Conservation (phyloP, 768 basidiomycete genomes). For the Naganishia friedmannii region DNA sequence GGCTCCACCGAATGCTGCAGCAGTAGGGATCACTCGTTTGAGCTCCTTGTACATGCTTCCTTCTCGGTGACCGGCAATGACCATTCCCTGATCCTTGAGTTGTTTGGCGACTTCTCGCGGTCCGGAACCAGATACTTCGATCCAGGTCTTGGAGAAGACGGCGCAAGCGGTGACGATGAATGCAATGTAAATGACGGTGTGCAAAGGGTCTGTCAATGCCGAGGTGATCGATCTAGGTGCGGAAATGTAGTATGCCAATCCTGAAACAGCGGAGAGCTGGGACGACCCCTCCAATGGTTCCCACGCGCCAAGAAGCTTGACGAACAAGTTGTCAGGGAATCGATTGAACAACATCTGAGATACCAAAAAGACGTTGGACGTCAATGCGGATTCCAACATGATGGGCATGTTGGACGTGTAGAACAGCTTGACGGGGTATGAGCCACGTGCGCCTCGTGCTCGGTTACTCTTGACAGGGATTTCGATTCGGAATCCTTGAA, state of each 20-base stretch:
- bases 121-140: conserved; percentile 93
- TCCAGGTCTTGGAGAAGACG: conserved; percentile 99
- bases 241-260: conserved; percentile 96
- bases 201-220: conserved; percentile 86
- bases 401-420: conserved; percentile 99
- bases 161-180: conserved; percentile 95
- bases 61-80: conserved; percentile 77
- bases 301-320: conserved; percentile 91
- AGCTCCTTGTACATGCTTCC: conserved; percentile 99
- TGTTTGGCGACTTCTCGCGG: conserved; percentile 96
- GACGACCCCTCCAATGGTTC: conserved; percentile 90
- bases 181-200: conserved; percentile 81
- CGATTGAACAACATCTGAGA: conserved; percentile 90
- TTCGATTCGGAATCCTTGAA: conserved; percentile 98
- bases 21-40: conserved; percentile 95
- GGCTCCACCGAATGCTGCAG: conserved; percentile 96
- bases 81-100: conserved; percentile 97
- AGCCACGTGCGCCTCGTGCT: conserved; percentile 91
- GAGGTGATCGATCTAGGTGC: conserved; percentile 90
- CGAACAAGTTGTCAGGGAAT: conserved; percentile 87
- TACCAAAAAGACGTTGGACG: conserved; percentile 90
- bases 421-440: conserved; percentile 96
- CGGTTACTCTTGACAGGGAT: conserved; percentile 96
- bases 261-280: conserved; percentile 82
- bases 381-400: conserved; percentile 93